These are phyloP conservation scores for Blastobotrys attinorum DNA, from an alignment of 805 yeast genomes.

Conservation along the genomic window DNA sequence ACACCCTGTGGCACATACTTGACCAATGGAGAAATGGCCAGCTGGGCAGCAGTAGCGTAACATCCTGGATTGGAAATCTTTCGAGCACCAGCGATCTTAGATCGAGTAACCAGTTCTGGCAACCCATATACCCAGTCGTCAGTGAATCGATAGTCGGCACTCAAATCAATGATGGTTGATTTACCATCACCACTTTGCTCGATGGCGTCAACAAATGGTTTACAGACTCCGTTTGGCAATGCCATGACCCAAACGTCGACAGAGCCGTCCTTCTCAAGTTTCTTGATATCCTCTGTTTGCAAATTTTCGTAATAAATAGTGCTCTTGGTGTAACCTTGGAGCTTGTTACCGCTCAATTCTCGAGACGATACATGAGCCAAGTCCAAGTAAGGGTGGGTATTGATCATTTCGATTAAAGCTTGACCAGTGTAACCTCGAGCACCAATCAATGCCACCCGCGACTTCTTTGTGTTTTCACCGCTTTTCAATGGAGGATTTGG, in stretches of 20 bases:
- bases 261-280: slow-evolving; percentile 63
- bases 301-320: slow-evolving; percentile 77
- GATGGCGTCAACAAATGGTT: slow-evolving; percentile 40
- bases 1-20: slow-evolving; percentile 49
- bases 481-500: slow-evolving; percentile 66
- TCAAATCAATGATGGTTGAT: slow-evolving; percentile 80
- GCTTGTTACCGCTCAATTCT: slow-evolving; percentile 79
- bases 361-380: slow-evolving; percentile 92
- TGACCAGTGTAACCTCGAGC: slow-evolving; percentile 98
- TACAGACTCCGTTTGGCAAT: slow-evolving; percentile 92
- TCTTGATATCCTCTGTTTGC: slow-evolving; percentile 76
- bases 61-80: slow-evolving; percentile 97
- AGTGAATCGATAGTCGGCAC: slow-evolving; percentile 96
- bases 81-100: slow-evolving; percentile 56
- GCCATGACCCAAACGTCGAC: slow-evolving; percentile 99
- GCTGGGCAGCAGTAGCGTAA: slow-evolving; percentile 97
- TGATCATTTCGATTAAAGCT: slow-evolving; percentile 78
- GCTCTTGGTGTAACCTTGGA: slow-evolving; percentile 79
- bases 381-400: slow-evolving; percentile 81
- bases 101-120: slow-evolving; percentile 75
- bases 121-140: slow-evolving; percentile 89
- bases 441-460: slow-evolving; percentile 89
- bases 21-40: slow-evolving; percentile 82
- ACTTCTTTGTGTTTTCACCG: slow-evolving; percentile 52
- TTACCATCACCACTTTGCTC: slow-evolving; percentile 38